phyloP scores from a whole-genome alignment of 1,284 basidiomycete genomes.

The Erythrobasidium hasegawianum region DNA sequence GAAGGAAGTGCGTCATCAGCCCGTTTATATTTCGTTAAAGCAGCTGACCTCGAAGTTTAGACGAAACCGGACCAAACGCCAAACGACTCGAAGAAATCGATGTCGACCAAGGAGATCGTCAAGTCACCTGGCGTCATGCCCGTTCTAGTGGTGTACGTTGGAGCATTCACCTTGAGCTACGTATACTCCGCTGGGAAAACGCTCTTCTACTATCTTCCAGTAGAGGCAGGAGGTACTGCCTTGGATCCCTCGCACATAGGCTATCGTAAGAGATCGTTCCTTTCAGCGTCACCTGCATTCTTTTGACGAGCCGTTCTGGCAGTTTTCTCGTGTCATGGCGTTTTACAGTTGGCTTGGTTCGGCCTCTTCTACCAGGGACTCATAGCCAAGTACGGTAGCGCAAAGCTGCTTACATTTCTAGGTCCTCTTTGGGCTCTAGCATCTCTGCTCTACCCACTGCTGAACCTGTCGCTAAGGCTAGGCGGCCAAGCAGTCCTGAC shows the following conservation, averaged over 20 bases:
- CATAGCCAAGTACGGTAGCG: too few relatives aligned
- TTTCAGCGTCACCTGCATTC: too few relatives aligned
- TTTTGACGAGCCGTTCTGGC: too few relatives aligned
- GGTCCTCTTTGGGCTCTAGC: too few relatives aligned
- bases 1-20: conserved; percentile 45
- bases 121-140: conserved; percentile 33
- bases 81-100: conserved; percentile 4
- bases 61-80: neutral
- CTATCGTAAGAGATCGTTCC: conserved; percentile 38
- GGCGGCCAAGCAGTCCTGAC: neutral
- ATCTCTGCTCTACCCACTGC: neutral
- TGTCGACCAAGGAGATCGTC: conserved; percentile 38
- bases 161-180: conserved; percentile 41
- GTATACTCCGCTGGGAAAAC: conserved; percentile 35
- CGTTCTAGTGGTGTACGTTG: conserved; percentile 42
- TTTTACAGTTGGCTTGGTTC: too few relatives aligned
- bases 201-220: conserved; percentile 48
- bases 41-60: too few relatives aligned
- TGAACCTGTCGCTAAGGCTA: neutral
- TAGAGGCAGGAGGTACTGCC: conserved; percentile 41
- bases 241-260: conserved; percentile 45
- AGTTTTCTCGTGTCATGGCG: too few relatives aligned
- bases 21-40: too few relatives aligned
- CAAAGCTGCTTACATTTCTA: too few relatives aligned
- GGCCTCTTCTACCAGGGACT: too few relatives aligned